Base-by-base conservation (phyloP, 768 basidiomycete species). In the Collybiopsis luxurians region DNA sequence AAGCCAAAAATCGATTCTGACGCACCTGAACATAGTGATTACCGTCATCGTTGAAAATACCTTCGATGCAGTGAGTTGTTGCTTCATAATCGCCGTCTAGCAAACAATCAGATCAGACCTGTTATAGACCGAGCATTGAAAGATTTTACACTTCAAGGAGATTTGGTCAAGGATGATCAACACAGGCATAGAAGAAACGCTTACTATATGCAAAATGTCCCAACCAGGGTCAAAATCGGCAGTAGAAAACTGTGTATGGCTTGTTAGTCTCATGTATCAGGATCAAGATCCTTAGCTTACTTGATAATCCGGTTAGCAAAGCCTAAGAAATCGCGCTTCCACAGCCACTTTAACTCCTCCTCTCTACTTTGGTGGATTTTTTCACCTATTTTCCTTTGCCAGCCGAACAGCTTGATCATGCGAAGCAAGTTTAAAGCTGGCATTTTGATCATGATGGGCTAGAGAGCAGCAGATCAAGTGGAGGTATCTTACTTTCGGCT, bases 171-270 rank as follows among this genome's bases (percentile, higher is more conserved):
- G n/a, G n/a, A 47, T 4, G 11, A 30, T 34, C 31, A 34, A 13
- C 5, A 34, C 31, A 47, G 23, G 9, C 11, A 10, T 26, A 47
- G 46, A 7, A 30, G 24, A 30, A 6, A 26, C 24, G 23, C 46
- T 47, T 30, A 47, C 46, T 47, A 47, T 2, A 71, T 70, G 59
- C 77, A 83, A 2, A 78, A 78, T 10, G 46, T 47, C 23, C 59
- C 44, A 48, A 78, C 66, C 77, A 81, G 81, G 49, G 76, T 77
- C 5, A 81, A 26, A 9, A 84, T 61, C 0, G 84, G 83, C 19
- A 84, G 71, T 9, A 76, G 53, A 54, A 69, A 75, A 61, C 79
- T 83, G 0, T 46, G 42, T 12, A 53, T 23, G 51, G 53, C 44
- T 27, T 44, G n/a, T 42, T 42, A 17, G n/a, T 6, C n/a, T 42